Conservation (phyloP, 306 rosid species). For the Betula pendula region DNA sequence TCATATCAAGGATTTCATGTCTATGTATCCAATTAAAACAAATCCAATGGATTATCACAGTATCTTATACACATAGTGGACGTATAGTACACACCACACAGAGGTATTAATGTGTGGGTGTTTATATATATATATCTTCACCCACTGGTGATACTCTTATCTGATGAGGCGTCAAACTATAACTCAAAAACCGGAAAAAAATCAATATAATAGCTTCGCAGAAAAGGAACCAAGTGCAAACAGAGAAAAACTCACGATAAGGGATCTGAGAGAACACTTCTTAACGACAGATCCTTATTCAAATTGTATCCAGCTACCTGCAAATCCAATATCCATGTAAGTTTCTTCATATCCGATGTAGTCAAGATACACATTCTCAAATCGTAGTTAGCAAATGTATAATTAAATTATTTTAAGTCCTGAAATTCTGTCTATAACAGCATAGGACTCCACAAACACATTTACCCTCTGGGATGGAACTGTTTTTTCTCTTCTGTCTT, state of each 20-base stretch:
- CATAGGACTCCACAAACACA: not conserved
- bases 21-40: not conserved
- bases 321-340: constrained; percentile 24
- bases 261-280: constrained; percentile 94
- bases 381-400: not conserved
- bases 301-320: constrained; percentile 64
- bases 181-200: not conserved
- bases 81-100: not conserved
- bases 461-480: not conserved
- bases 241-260: constrained; percentile 70
- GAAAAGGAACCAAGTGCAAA: not conserved
- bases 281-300: constrained; percentile 74
- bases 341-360: constrained; percentile 10
- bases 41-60: not conserved
- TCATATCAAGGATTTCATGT: constrained; percentile 18
- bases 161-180: not conserved
- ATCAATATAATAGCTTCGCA: not conserved
- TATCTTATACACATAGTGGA: not conserved
- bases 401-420: not conserved
- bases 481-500: not conserved
- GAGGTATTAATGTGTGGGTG: not conserved
- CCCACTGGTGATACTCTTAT: not conserved
- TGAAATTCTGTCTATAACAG: not conserved
- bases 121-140: not conserved
- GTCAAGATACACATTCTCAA: not conserved